Evolutionary conservation across 1,139 yeast genomes (phyloP), one percentile per base, ranked within the genome.

Genomic region (Martiniozyma asiatica): DNA sequence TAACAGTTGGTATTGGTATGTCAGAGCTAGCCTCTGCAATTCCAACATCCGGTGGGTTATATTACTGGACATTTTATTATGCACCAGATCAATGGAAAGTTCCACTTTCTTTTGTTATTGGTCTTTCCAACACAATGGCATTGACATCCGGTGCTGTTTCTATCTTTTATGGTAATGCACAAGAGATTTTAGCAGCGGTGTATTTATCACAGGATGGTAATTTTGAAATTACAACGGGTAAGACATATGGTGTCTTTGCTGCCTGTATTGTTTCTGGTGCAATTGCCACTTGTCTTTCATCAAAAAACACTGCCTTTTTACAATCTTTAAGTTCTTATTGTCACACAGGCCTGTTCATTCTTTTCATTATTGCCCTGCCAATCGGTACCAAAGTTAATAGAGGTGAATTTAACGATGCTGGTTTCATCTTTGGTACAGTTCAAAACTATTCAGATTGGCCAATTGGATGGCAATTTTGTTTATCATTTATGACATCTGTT

Each of bases 11-110:
- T 14, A 35, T 62, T 10, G 60, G 73, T 2, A 68, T 77, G 63
- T 65, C 79, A 5, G 75, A 74, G 39, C 53, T 75, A 31, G 76
- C 75, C 5, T 65, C 74, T 18, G 66, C 80, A 6, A 68, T 73
- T 43, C 85, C 85, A 24, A 76, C 85, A 2, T 64, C 75, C 14
- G 85, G 85, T 29, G 85, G 84, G 3, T 57, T 76, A 25, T 73
- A 70, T 42, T 65, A 55, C 38, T 68, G 72, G 73, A 67, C 76
- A 1, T 63, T 56, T 43, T 57, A 63, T 42, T 70, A 65, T 39
- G 68, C 79, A 4, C 79, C 76, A 8, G 53, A 52, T 29, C 45
- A 42, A 11, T 41, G 52, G 35, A 53, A 59, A 44, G 54, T 56
- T 16, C 60, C 66, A 6, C 8, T 17, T 6, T 30, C 25, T 18